Conservation (phyloP, 2,329 filamentous ascomycete species). For the Alternaria metachromatica region DNA sequence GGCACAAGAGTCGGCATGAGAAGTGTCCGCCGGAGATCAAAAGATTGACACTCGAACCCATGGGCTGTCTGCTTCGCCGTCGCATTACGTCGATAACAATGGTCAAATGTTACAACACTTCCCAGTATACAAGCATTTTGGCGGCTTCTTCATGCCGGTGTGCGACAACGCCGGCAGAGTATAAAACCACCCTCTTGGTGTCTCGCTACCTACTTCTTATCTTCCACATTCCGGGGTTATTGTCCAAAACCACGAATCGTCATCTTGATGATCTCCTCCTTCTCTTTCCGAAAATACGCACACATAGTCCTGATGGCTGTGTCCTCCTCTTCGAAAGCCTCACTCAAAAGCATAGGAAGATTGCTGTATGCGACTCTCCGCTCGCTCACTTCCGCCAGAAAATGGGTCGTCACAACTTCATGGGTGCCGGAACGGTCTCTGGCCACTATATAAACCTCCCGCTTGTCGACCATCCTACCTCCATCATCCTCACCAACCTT, state of each 20-base stretch:
- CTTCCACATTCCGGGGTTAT: background rate
- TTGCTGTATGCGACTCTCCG: background rate
- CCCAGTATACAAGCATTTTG: no score
- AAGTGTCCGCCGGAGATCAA: background rate
- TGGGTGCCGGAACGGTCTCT: no score
- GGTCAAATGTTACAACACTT: background rate
- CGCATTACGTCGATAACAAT: background rate
- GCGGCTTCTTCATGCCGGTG: background rate
- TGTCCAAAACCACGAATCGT: background rate
- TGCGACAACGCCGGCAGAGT: background rate
- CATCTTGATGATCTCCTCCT: background rate
- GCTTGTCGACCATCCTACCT: no score
- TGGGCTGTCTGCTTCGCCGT: background rate
- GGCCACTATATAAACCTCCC: no score
- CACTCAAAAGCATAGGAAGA: background rate
- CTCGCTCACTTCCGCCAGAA: no score
- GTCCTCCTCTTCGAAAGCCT: background rate
- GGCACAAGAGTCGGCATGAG: no score
- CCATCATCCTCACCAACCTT: no score
- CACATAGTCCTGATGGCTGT: background rate
- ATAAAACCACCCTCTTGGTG: background rate
- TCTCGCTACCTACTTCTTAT: background rate
- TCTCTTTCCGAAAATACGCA: background rate
- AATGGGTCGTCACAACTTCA: no score
- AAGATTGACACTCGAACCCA: no score